These are phyloP conservation scores for Crotalaria pallida DNA, from an alignment of 306 rosid species.

Conservation along the genomic window DNA sequence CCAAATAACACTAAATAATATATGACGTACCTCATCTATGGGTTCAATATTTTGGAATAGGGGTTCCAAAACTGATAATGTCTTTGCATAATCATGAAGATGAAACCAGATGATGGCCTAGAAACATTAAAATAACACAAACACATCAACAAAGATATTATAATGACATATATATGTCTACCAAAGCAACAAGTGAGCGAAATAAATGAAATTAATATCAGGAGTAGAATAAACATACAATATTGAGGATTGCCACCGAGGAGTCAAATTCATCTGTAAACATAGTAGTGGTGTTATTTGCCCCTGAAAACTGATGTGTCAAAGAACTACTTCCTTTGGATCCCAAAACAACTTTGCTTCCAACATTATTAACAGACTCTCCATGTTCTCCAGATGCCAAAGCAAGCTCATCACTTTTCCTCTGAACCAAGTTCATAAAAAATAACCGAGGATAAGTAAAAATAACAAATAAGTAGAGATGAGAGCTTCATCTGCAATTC, in stretches of 20 bases:
- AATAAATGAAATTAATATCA: conserved; percentile 3
- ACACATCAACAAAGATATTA: background rate
- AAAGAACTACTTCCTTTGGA: conserved; percentile 57
- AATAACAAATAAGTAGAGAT: conserved; percentile 2
- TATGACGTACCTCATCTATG: conserved; percentile 67
- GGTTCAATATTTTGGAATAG: conserved; percentile 93
- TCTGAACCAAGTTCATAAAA: conserved; percentile 46
- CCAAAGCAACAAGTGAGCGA: conserved; percentile 10
- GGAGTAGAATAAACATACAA: conserved; percentile 37
- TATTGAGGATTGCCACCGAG: conserved; percentile 54
- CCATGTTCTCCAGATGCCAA: conserved; percentile 62
- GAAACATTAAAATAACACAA: conserved; percentile 15
- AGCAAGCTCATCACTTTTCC: conserved; percentile 61
- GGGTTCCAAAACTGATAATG: conserved; percentile 79
- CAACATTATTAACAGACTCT: conserved; percentile 47
- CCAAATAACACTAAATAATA: conserved; percentile 11
- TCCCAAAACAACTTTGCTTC: conserved; percentile 55
- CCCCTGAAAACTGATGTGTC: conserved; percentile 44
- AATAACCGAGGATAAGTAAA: conserved; percentile 20
- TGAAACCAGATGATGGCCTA: conserved; percentile 95
- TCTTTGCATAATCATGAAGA: conserved; percentile 78
- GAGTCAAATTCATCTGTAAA: conserved; percentile 84
- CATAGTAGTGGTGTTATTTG: conserved; percentile 34
- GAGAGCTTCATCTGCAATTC: conserved; percentile 12
- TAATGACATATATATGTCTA: background rate